phyloP scores from a whole-genome alignment of 2,329 filamentous ascomycete species.

The Xylariaceae sp. region DNA sequence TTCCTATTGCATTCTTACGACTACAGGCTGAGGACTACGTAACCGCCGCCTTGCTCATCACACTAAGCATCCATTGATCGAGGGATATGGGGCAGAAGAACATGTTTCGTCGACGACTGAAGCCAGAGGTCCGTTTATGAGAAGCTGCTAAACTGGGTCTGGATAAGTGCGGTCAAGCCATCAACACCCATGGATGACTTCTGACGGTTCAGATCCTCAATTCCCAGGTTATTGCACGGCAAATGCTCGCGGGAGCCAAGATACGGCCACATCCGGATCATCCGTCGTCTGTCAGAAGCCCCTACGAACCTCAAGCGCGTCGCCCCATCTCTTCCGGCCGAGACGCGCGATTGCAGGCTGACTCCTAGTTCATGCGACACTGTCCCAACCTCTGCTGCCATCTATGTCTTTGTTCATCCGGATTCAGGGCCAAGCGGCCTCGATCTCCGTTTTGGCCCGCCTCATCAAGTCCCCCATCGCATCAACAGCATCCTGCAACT shows the following conservation, averaged over 20 bases:
- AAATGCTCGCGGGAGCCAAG: not conserved
- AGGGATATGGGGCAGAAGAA: too few relatives aligned
- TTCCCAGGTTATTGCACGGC: conserved; percentile 1
- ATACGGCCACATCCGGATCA: not conserved
- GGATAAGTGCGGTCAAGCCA: not conserved
- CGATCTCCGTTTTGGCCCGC: conserved; percentile 5
- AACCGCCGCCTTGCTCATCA: too few relatives aligned
- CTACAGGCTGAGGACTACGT: too few relatives aligned
- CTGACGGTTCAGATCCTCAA: conserved; percentile 1
- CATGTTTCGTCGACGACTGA: not conserved
- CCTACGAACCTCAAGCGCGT: not conserved
- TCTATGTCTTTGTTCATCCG: conserved; percentile 1
- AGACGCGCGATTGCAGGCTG: too few relatives aligned
- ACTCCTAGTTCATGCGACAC: too few relatives aligned
- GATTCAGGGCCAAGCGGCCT: conserved; percentile 14
- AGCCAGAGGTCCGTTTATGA: not conserved
- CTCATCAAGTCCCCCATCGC: conserved; percentile 9
- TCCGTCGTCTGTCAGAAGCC: conserved; percentile 1
- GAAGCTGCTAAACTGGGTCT: not conserved
- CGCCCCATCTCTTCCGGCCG: not conserved
- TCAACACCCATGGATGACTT: not conserved
- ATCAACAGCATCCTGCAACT: conserved; percentile 2
- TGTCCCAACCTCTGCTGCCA: conserved; percentile 1
- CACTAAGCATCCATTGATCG: too few relatives aligned
- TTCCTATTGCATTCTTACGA: too few relatives aligned